Conservation (phyloP, 306 rosid genomes). For the Fragaria ananassa region DNA sequence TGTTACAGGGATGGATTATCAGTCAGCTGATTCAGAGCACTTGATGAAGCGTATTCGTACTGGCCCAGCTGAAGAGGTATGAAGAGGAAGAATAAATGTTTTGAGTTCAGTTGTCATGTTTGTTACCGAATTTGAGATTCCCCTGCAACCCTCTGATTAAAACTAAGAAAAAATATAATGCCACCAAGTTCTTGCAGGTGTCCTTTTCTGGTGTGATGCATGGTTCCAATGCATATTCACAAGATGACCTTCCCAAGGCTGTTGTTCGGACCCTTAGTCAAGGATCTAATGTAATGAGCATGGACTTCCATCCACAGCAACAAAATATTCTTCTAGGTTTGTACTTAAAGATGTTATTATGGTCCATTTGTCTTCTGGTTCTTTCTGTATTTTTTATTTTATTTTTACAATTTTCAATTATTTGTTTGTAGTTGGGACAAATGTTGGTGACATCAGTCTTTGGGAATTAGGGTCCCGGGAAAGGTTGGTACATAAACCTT, state of each 20-base stretch:
- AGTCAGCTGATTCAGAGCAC: slow-evolving; percentile 45
- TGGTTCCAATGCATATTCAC: slow-evolving; percentile 33
- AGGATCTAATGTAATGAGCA: slow-evolving; percentile 47
- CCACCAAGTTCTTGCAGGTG: slow-evolving; percentile 27
- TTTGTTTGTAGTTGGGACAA: slow-evolving; percentile 40
- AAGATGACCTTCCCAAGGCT: slow-evolving; percentile 45
- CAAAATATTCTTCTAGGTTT: slow-evolving; percentile 44
- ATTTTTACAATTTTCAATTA: neutral
- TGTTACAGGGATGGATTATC: slow-evolving; percentile 45
- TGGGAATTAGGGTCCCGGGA: slow-evolving; percentile 47
- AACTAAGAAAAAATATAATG: neutral
- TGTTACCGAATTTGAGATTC: neutral
- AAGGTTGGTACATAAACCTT: slow-evolving; percentile 37
- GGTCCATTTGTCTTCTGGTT: neutral
- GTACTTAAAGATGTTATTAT: slow-evolving; percentile 1
- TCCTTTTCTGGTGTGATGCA: slow-evolving; percentile 47
- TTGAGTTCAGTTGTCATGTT: slow-evolving; percentile 5
- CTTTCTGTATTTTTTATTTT: neutral
- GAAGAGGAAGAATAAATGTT: slow-evolving; percentile 4
- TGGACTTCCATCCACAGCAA: slow-evolving; percentile 43
- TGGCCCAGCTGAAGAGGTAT: slow-evolving; percentile 43
- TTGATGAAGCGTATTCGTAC: slow-evolving; percentile 41
- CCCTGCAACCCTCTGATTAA: neutral
- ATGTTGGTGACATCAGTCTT: slow-evolving; percentile 47
- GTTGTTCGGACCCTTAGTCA: slow-evolving; percentile 37